Evolutionary conservation across 352 stramenopile species (phyloP), one percentile per base, ranked within the genome.

Genomic region (Hyaloperonospora arabidopsidis): DNA sequence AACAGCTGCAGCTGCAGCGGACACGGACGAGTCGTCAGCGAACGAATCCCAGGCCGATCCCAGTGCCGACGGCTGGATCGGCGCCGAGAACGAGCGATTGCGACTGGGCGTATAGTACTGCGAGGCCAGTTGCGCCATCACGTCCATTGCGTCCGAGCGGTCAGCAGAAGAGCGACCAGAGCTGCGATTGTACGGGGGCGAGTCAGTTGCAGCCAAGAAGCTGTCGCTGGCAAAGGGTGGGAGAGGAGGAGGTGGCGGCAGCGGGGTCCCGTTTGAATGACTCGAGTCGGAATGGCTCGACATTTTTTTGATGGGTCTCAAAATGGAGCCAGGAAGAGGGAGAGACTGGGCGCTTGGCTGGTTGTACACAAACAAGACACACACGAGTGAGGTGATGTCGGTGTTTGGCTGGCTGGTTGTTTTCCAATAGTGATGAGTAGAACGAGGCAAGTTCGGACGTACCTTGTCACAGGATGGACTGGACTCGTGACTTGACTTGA

Each of bases 121-220:
- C 34, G 76, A 89, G 34, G 81, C 81, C 29, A 91, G 54, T 60
- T 91, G 81, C 43, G 81, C 78, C 79, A 91, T 89, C 28, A 91
- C 76, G 55, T 91, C 81, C 61, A 90, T 77, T 53, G 83, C 76
- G 21, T 67, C 57, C 18, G 34, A 52, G 41, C 57, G 48, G 14
- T 63, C 52, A 6, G 34, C 54, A 40, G 47, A 45, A 35, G 29
- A 36, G 11, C 50, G 57, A 29, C 46, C 47, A 41, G 41, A 53
- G 43, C 61, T 64, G 63, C 61, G 65, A 6, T 23, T 64, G 50
- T 69, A 69, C 7, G 51, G 44, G 19, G 60, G 55, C 13, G 64
- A 68, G 10, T 52, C 50, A 11, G 65, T 48, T 23, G 62, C 65
- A 6, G 56, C 51, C 22, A 68, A 53, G 53, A 70, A 72, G 50